Percentiles rank a stretch among this genome's conserved stretches.
These are phyloP conservation scores for Casuarina glauca DNA, from an alignment of 306 rosid genomes.

Conservation along the genomic window DNA sequence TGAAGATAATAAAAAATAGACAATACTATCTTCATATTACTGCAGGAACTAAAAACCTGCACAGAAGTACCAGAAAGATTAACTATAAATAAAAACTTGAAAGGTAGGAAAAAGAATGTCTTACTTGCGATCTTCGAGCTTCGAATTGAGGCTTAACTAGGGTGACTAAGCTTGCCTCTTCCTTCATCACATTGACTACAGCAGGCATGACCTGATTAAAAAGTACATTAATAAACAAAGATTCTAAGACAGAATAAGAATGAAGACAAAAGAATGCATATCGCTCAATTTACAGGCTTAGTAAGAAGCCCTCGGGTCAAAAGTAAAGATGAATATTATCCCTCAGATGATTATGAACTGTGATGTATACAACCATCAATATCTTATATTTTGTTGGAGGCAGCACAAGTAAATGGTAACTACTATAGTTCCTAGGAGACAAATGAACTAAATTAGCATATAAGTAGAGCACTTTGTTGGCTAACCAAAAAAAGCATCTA, in stretches of 20 bases:
- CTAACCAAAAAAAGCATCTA: not conserved
- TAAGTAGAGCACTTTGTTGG: not conserved
- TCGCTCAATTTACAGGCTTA: not conserved
- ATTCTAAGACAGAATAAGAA: not conserved
- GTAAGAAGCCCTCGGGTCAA: not conserved
- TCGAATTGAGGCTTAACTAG: constrained; percentile 96
- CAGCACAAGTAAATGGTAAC: not conserved
- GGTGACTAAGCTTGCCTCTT: constrained; percentile 72
- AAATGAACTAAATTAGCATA: not conserved
- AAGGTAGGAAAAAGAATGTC: constrained; percentile 17
- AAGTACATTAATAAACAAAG: constrained; percentile 10
- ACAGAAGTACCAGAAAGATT: not conserved
- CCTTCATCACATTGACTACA: constrained; percentile 77
- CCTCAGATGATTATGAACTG: not conserved
- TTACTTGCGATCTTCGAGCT: constrained; percentile 85
- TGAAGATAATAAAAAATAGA: not conserved
- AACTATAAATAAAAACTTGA: constrained; percentile 8
- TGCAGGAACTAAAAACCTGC: not conserved
- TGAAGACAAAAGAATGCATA: not conserved
- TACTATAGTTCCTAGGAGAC: not conserved
- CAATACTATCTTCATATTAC: constrained; percentile 9
- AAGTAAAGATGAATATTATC: not conserved
- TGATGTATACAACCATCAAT: not conserved
- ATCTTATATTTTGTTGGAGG: not conserved
- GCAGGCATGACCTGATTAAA: constrained; percentile 90